Evolutionary conservation across 148 eudicot species (phyloP).

Genomic region (Mesembryanthemum crystallinum): DNA sequence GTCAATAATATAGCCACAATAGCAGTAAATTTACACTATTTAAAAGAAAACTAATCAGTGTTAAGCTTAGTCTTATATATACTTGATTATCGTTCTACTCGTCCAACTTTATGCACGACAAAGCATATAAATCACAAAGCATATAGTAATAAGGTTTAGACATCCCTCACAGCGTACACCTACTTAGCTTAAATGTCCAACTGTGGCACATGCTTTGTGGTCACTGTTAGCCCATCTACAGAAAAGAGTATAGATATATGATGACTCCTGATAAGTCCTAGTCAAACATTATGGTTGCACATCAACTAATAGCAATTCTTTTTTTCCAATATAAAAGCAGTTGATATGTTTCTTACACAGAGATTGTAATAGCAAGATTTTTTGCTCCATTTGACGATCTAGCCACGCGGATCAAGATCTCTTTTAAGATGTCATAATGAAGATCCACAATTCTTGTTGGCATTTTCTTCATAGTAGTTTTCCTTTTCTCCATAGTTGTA

Average conservation of each 20-base stretch:
- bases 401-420: constrained; percentile 10
- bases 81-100: not conserved
- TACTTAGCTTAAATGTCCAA: not conserved
- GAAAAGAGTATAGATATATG: no score
- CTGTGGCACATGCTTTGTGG: not conserved
- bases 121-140: not conserved
- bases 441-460: not conserved
- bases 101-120: not conserved
- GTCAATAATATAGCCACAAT: no score
- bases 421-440: constrained; percentile 16
- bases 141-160: not conserved
- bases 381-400: constrained; percentile 12
- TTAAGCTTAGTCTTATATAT: not conserved
- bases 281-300: not conserved
- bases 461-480: not conserved
- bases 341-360: constrained; percentile 8
- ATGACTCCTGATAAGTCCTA: not conserved
- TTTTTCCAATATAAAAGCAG: not conserved
- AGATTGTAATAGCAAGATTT: not conserved
- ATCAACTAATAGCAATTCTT: not conserved
- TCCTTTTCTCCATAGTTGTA: no score
- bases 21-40: no score
- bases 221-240: not conserved
- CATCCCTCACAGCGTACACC: not conserved
- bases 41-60: not conserved